These are phyloP conservation scores for Rhinocladiella mackenziei DNA, from an alignment of 2,329 filamentous ascomycete genomes.

Conservation along the genomic window DNA sequence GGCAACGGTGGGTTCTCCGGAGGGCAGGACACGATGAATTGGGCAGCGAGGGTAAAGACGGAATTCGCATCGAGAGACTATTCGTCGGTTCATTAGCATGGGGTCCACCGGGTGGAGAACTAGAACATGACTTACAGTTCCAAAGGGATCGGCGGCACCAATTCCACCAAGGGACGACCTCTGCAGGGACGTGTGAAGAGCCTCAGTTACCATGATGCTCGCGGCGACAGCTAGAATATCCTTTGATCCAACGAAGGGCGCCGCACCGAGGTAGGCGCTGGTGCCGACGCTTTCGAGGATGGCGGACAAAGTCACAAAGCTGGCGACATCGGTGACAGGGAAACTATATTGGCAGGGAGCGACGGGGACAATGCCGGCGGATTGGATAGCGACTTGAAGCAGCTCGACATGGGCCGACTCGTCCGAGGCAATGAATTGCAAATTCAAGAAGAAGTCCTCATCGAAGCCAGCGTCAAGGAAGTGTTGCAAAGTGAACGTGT, in stretches of 20 bases:
- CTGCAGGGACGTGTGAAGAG: constrained; percentile 70
- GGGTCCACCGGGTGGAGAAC: neutral
- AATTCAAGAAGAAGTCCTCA: constrained; percentile 53
- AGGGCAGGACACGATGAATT: constrained; percentile 69
- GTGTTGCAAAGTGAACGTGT: constrained; percentile 60
- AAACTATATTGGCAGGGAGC: constrained; percentile 70
- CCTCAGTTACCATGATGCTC: constrained; percentile 64
- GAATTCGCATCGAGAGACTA: constrained; percentile 60
- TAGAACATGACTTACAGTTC: constrained; percentile 43
- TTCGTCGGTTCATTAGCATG: neutral
- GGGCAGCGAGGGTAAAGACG: constrained; percentile 69
- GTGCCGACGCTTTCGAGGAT: constrained; percentile 58
- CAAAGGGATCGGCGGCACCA: constrained; percentile 65
- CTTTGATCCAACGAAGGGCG: constrained; percentile 58
- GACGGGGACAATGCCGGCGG: constrained; percentile 62
- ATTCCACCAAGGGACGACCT: constrained; percentile 55
- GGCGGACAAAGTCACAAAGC: constrained; percentile 66
- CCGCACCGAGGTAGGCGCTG: constrained; percentile 59
- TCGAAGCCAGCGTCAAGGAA: constrained; percentile 61
- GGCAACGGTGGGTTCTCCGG: constrained; percentile 57
- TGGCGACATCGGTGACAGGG: constrained; percentile 46
- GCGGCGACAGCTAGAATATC: constrained; percentile 63
- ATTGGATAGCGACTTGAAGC: constrained; percentile 58
- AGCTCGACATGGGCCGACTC: constrained; percentile 61
- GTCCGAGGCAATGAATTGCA: constrained; percentile 59